Conservation (phyloP, 208 protist genomes). For the Wallacemonas sp. region DNA sequence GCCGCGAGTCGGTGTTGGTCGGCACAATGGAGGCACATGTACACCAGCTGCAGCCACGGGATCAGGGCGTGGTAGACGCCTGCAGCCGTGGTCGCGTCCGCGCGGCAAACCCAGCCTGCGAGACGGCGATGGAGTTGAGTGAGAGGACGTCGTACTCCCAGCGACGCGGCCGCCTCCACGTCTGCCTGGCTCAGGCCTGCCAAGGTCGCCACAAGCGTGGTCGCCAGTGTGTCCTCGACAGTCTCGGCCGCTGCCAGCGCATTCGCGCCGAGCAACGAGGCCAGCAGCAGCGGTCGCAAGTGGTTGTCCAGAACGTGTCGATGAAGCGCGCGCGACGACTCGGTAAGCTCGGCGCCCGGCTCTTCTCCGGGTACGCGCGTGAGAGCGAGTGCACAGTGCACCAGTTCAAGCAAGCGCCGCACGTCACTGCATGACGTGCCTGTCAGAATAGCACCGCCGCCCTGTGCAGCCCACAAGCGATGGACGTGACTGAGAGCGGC, state of each 20-base stretch:
- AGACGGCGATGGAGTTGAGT: background rate
- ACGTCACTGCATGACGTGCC: too few relatives aligned
- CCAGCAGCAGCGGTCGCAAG: slow-evolving; percentile 1
- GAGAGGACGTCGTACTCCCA: background rate
- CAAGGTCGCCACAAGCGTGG: background rate
- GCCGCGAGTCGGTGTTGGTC: background rate
- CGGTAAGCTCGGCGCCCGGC: too few relatives aligned
- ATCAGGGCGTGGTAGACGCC: background rate
- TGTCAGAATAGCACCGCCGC: too few relatives aligned
- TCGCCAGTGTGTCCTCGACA: background rate
- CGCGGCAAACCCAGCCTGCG: background rate
- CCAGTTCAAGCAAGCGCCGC: background rate
- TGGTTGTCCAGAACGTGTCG: background rate
- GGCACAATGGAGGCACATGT: background rate
- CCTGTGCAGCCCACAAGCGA: too few relatives aligned
- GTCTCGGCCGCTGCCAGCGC: too few relatives aligned
- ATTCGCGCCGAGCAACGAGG: too few relatives aligned
- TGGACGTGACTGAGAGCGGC: slow-evolving; percentile 6
- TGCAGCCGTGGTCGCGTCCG: background rate
- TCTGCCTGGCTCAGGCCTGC: background rate
- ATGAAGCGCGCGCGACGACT: background rate
- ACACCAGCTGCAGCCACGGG: slow-evolving; percentile 10
- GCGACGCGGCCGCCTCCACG: background rate
- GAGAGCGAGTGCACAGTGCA: background rate
- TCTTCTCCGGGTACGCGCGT: too few relatives aligned